Base-by-base conservation (phyloP, 2,329 filamentous ascomycete species). In the Parascedosporium putredinis region DNA sequence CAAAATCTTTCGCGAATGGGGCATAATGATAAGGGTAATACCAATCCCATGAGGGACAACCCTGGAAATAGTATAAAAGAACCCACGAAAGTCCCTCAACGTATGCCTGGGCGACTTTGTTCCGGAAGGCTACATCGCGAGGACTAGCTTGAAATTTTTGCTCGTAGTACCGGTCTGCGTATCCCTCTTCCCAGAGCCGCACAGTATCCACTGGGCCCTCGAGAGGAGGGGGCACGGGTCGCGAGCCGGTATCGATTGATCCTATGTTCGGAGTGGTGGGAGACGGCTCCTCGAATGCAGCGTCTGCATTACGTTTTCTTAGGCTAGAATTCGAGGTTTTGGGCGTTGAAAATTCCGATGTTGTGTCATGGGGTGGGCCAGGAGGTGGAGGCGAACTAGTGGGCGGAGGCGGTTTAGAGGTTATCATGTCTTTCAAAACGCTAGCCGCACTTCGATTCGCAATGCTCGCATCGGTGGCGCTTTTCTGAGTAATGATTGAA, bases 21-120 rank as follows among this genome's bases (percentile, higher is more conserved):
- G 93, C 94, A 63, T 98, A 98, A 63, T 98, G 93, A 61, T 97
- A 95, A 1, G 93, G 93, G 62, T 96, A 98, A 64, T 93, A 98
- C 93, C 93, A 98, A 48, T 91, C 94, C 93, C 94, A 98, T 0
- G 89, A 96, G 20, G 93, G 89, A 59, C 93, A 98, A 23, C 93
- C 93, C 66, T 98, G 93, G 66, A 96, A 95, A 65, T 98, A 98
- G 67, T 98, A 98, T 31, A 90, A 74, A 47, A 98, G 72, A 34
- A 98, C 93, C 93, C 94, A 98, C 20, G 86, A 86, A 8, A 98
- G 76, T 31, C 93, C 93, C 70, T 97, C 89, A 10, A 91, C 89
- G 64, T 98, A 98, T n/a, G 87, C 81, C 49, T 81, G 79, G 31
- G 86, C 93, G 51, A 98, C 94, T 60, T 88, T 79, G 65, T 90